These are phyloP conservation scores for Aciculosporium take DNA, from an alignment of 2,329 filamentous ascomycete species.

Conservation along the genomic window DNA sequence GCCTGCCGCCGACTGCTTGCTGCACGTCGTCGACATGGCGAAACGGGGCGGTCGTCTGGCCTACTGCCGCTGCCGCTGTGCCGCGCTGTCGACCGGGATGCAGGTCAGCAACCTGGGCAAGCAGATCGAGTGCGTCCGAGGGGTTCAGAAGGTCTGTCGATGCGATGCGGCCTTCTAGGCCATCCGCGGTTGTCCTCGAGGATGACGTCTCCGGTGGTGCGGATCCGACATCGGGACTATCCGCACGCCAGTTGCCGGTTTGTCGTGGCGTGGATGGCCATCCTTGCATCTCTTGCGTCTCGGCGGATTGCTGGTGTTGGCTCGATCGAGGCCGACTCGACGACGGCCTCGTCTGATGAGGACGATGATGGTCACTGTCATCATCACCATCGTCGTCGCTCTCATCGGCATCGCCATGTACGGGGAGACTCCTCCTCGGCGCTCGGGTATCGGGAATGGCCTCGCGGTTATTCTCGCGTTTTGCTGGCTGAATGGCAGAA, in stretches of 20 bases:
- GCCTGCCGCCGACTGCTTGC: neutral
- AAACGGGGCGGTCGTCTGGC: constrained; percentile 6
- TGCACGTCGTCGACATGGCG: constrained; percentile 6
- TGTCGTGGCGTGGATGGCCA: constrained; percentile 9
- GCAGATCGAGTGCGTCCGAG: constrained; percentile 25
- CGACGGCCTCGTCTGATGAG: too few relatives aligned
- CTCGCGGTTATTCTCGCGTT: neutral
- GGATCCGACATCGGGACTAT: constrained; percentile 7
- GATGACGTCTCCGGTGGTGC: constrained; percentile 4
- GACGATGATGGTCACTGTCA: constrained; percentile 3
- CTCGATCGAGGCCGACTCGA: neutral
- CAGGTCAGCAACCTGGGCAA: constrained; percentile 27
- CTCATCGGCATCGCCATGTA: too few relatives aligned
- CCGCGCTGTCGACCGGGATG: constrained; percentile 13
- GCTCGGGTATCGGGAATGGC: neutral
- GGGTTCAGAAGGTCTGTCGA: constrained; percentile 26
- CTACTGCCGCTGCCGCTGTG: constrained; percentile 5
- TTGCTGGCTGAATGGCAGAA: constrained; percentile 4
- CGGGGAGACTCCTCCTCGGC: too few relatives aligned
- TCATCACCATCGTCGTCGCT: constrained; percentile 8
- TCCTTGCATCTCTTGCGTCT: constrained; percentile 1
- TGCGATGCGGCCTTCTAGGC: constrained; percentile 25
- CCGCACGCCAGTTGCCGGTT: constrained; percentile 7
- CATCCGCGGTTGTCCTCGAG: constrained; percentile 8
- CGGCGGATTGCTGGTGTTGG: neutral